phyloP scores from a whole-genome alignment of 352 stramenopile genomes.

The Discostella stelligera region DNA sequence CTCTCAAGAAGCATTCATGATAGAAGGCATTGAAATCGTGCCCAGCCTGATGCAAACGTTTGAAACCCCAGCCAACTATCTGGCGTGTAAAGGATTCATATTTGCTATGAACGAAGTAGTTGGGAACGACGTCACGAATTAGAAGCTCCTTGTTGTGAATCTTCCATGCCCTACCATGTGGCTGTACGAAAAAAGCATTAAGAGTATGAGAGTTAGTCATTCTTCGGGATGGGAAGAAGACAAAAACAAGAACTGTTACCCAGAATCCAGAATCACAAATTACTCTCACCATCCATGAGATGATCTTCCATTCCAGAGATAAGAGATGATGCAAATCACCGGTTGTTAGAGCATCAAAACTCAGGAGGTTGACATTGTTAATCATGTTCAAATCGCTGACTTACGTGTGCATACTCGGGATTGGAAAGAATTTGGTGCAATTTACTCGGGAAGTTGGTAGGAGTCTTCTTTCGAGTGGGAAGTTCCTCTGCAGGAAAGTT shows the following conservation, averaged over 20 bases:
- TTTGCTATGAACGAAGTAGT: conserved; percentile 65
- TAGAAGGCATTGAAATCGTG: conserved; percentile 3
- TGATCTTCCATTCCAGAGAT: background rate
- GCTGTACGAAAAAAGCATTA: background rate
- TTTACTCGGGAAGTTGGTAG: conserved; percentile 7
- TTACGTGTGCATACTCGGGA: conserved; percentile 5
- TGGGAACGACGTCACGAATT: conserved; percentile 55
- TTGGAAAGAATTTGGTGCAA: conserved; percentile 15
- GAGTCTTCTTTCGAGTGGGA: background rate
- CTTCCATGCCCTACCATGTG: conserved; percentile 46
- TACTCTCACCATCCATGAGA: conserved; percentile 17
- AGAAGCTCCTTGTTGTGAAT: conserved; percentile 54
- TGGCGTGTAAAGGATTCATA: conserved; percentile 81
- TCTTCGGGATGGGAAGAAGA: background rate
- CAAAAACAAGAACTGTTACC: background rate
- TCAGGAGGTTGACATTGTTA: background rate
- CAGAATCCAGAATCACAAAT: background rate
- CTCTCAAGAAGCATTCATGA: conserved; percentile 19
- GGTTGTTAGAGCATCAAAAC: background rate
- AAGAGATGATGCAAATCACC: background rate
- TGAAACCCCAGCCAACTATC: conserved; percentile 83
- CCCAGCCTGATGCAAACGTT: conserved; percentile 5
- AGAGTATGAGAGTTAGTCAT: background rate
- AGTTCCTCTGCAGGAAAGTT: background rate
- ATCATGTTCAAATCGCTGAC: background rate